Evolutionary conservation across 2,329 filamentous ascomycete genomes (phyloP), one percentile per base, ranked within the genome.

Genomic region (Ophiosphaerella korrae): DNA sequence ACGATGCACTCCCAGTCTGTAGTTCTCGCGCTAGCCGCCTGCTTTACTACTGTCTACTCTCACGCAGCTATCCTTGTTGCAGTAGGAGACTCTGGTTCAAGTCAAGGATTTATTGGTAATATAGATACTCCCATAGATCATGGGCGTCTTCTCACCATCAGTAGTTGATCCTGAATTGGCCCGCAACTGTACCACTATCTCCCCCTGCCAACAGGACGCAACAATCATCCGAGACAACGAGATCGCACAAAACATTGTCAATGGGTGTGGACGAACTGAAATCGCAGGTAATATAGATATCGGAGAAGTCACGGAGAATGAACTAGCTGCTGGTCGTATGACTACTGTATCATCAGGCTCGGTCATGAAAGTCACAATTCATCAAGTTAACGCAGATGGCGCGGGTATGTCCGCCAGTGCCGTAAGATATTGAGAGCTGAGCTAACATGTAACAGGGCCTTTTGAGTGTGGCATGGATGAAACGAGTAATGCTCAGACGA

Each of bases 391-490:
- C 18, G 18, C 18, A 21, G 18, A 21, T 21, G 18, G 18, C 3
- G 18, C 18, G 18, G 18, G 18, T 21, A 21, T 21, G 18, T 21
- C 18, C 5, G 18, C 18, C 18, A 21, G 18, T 21, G 2, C 18
- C 18, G 18, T 21, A 21, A 21, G 18, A 21, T 21, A 21, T 21
- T 3, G 18, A 21, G 18, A 21, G 18, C 18, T 21, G 18, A 21
- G 18, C 18, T 21, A 21, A 21, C 18, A 88, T 60, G 86, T 86
- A 42, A 85, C 82, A 44, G 86, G 85, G 2, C 85, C 85, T 1
- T 87, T 86, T 67, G 80, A 78, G 6, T 87, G 84, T 73, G 84
- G 84, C 74, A 83, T 88, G 64, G 85, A 86, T 66, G 70, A 77
- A 54, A 84, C 84, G 43, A 85, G 77, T 52, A 70, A 67, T 34